A percentile compares a stretch with the other conserved stretches of the same genome.
Conservation (phyloP, 495 filamentous ascomycete genomes). For the Penicillium atrosanguineum region DNA sequence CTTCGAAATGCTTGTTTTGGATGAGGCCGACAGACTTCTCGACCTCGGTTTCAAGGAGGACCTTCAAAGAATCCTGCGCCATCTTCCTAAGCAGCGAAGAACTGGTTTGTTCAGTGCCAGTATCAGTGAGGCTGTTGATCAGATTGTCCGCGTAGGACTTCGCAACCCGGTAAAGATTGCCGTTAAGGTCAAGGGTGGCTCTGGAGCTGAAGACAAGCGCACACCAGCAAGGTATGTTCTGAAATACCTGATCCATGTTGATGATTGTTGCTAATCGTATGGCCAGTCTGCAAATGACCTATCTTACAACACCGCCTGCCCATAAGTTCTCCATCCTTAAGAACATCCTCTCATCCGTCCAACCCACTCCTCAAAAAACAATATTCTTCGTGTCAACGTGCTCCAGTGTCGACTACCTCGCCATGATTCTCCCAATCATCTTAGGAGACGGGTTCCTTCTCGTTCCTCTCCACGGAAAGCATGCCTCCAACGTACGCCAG, state of each 20-base stretch:
- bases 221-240: conserved; percentile 68
- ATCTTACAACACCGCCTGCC: conserved; percentile 67
- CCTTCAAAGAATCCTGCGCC: conserved; percentile 76
- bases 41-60: conserved; percentile 96
- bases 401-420: conserved; percentile 91
- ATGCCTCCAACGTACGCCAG: conserved; percentile 70
- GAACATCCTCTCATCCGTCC: conserved; percentile 63
- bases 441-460: conserved; percentile 58
- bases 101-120: conserved; percentile 94
- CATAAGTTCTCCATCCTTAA: conserved; percentile 74
- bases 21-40: conserved; percentile 89
- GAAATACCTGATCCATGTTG: neutral
- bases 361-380: conserved; percentile 72
- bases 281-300: conserved; percentile 79
- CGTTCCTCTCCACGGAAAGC: conserved; percentile 87
- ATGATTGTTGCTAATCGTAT: conserved; percentile 8
- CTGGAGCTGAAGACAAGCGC: conserved; percentile 74
- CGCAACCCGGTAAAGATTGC: conserved; percentile 91
- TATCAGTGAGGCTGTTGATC: conserved; percentile 85
- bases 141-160: conserved; percentile 88
- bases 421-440: conserved; percentile 68
- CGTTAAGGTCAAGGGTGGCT: conserved; percentile 81
- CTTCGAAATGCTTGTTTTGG: conserved; percentile 86
- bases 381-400: conserved; percentile 95
- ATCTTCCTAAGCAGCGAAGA: conserved; percentile 86